Conservation (phyloP, 2,329 filamentous ascomycete genomes). For the Aspergillus bombycis region DNA sequence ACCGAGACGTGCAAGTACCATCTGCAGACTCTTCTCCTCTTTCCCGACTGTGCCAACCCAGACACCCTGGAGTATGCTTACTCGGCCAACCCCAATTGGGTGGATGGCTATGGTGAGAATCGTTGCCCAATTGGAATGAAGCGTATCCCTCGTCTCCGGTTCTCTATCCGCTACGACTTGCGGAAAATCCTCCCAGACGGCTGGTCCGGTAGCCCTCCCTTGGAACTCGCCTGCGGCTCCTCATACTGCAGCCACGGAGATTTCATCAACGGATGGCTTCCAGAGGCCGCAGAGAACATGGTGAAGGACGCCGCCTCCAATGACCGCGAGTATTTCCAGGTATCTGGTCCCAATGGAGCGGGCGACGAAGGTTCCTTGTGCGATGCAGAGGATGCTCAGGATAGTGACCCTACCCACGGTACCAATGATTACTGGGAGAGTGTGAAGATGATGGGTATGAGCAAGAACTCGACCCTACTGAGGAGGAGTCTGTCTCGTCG, state of each 20-base stretch:
- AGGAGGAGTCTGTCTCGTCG: background rate
- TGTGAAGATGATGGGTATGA: constrained; percentile 19
- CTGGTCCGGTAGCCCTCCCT: constrained; percentile 17
- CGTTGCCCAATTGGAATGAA: constrained; percentile 20
- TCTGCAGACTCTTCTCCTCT: constrained; percentile 19
- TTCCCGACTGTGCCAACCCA: constrained; percentile 19
- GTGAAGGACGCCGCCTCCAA: constrained; percentile 3
- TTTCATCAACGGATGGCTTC: constrained; percentile 18
- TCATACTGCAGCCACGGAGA: constrained; percentile 16
- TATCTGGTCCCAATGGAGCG: constrained; percentile 11
- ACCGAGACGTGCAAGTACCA: constrained; percentile 19
- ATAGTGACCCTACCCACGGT: constrained; percentile 19
- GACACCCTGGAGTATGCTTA: constrained; percentile 19
- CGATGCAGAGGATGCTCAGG: background rate
- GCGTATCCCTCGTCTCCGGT: constrained; percentile 19
- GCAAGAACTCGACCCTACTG: background rate
- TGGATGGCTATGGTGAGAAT: constrained; percentile 13
- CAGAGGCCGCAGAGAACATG: constrained; percentile 20
- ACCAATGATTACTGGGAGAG: constrained; percentile 22
- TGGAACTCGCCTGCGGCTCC: constrained; percentile 16
- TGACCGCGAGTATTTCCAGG: constrained; percentile 7
- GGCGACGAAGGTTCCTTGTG: constrained; percentile 4
- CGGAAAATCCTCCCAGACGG: constrained; percentile 18
- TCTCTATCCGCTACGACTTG: constrained; percentile 21
- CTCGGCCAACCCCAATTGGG: constrained; percentile 11